These are phyloP conservation scores for Evernia prunastri DNA, from an alignment of 495 filamentous ascomycete species.

Conservation along the genomic window DNA sequence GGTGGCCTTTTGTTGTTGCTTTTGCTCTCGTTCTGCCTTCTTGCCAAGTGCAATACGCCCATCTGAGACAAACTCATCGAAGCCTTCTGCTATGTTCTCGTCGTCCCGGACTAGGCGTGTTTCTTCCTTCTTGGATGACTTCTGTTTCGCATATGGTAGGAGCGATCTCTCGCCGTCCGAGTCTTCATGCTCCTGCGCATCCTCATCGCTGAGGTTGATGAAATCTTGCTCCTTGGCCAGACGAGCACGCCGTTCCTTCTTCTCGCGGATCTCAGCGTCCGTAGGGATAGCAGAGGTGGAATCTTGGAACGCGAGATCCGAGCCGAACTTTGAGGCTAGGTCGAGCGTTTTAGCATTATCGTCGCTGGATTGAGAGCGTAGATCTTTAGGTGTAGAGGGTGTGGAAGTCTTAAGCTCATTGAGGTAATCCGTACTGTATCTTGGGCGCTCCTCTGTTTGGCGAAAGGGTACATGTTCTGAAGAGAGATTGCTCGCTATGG, in stretches of 20 bases:
- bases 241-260: constrained; percentile 79
- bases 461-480: constrained; percentile 47
- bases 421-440: constrained; percentile 80
- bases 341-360: constrained; percentile 59
- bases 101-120: constrained; percentile 78
- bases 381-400: constrained; percentile 63
- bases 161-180: constrained; percentile 38
- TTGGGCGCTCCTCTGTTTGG: constrained; percentile 61
- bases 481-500: constrained; percentile 36
- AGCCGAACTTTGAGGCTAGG: constrained; percentile 57
- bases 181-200: constrained; percentile 42
- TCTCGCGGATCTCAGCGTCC: constrained; percentile 83
- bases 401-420: constrained; percentile 78
- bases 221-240: constrained; percentile 74
- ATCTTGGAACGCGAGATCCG: constrained; percentile 29
- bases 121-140: constrained; percentile 39
- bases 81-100: constrained; percentile 91
- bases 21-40: constrained; percentile 72
- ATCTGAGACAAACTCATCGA: constrained; percentile 87
- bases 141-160: constrained; percentile 42
- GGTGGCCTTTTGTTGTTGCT: constrained; percentile 56
- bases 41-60: constrained; percentile 70
- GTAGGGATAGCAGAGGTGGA: constrained; percentile 57
- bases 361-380: constrained; percentile 39
- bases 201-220: constrained; percentile 56